A percentile compares a stretch with the other conserved stretches of the same genome.
Evolutionary conservation across 805 yeast species (phyloP).

Genomic region (Candida vartiovaarae): DNA sequence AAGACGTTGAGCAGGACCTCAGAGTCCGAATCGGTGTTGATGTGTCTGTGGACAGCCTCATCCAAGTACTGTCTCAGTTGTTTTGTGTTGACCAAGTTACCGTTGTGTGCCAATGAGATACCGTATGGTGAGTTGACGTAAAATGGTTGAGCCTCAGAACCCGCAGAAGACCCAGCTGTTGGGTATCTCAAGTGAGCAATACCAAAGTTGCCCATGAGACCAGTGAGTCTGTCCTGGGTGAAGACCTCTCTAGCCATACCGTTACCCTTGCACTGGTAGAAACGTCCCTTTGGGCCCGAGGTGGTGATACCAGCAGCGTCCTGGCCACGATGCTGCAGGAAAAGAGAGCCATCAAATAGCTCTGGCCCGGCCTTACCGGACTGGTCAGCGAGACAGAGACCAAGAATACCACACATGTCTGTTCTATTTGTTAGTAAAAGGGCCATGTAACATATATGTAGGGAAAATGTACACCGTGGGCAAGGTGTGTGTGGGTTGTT

Average conservation of each 20-base stretch:
- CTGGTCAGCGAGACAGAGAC: slow-evolving; percentile 76
- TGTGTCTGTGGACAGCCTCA: slow-evolving; percentile 92
- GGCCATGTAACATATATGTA: no score
- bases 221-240: slow-evolving; percentile 70
- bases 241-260: slow-evolving; percentile 99
- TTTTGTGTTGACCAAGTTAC: slow-evolving; percentile 84
- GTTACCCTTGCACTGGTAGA: slow-evolving; percentile 96
- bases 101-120: slow-evolving; percentile 84
- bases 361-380: slow-evolving; percentile 75
- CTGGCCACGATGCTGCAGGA: slow-evolving; percentile 95
- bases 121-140: slow-evolving; percentile 98
- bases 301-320: slow-evolving; percentile 99
- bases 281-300: slow-evolving; percentile 87
- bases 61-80: slow-evolving; percentile 77
- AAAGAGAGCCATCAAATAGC: slow-evolving; percentile 85
- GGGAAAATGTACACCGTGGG: background rate
- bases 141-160: slow-evolving; percentile 97
- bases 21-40: slow-evolving; percentile 94
- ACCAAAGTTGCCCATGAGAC: slow-evolving; percentile 90
- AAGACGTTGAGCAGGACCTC: slow-evolving; percentile 85
- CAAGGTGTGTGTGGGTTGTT: slow-evolving; percentile 5
- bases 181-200: slow-evolving; percentile 93
- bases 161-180: slow-evolving; percentile 94
- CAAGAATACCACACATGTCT: slow-evolving; percentile 91
- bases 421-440: background rate